phyloP scores from a whole-genome alignment of 805 yeast genomes.

The Isabelozyma gotoi region DNA sequence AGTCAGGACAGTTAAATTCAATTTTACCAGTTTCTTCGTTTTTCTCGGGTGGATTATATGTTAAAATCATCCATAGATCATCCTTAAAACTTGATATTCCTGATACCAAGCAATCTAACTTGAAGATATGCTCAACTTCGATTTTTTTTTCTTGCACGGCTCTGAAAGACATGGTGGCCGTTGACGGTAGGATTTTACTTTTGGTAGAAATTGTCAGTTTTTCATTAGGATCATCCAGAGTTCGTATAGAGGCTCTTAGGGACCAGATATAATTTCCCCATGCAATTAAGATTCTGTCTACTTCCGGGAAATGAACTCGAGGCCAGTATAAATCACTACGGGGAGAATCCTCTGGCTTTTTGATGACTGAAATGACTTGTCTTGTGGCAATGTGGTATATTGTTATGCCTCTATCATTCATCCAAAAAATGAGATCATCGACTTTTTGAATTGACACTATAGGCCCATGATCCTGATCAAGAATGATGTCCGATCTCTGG shows the following conservation, averaged over 20 bases:
- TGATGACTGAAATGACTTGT: constrained; percentile 48
- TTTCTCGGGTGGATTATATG: constrained; percentile 45
- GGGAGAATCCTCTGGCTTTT: constrained; percentile 54
- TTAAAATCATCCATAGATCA: constrained; percentile 62
- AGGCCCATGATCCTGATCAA: constrained; percentile 66
- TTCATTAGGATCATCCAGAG: constrained; percentile 11
- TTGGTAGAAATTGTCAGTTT: constrained; percentile 20
- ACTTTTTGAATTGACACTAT: constrained; percentile 65
- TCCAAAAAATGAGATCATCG: constrained; percentile 74
- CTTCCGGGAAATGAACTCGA: constrained; percentile 61
- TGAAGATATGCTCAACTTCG: constrained; percentile 49
- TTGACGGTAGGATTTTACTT: constrained; percentile 47
- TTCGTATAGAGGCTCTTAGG: constrained; percentile 43
- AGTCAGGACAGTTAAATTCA: constrained; percentile 61
- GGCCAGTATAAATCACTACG: constrained; percentile 87
- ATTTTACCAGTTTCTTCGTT: constrained; percentile 15
- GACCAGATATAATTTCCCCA: constrained; percentile 85
- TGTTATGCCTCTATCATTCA: constrained; percentile 78
- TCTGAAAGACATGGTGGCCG: constrained; percentile 55
- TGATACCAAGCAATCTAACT: constrained; percentile 55
- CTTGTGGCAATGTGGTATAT: constrained; percentile 59
- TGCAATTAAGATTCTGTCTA: constrained; percentile 67
- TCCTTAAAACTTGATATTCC: constrained; percentile 79
- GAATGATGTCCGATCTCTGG: constrained; percentile 62
- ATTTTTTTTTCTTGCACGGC: constrained; percentile 43